Evolutionary conservation across 306 rosid species (phyloP).

Genomic region (Glycine tomentella): DNA sequence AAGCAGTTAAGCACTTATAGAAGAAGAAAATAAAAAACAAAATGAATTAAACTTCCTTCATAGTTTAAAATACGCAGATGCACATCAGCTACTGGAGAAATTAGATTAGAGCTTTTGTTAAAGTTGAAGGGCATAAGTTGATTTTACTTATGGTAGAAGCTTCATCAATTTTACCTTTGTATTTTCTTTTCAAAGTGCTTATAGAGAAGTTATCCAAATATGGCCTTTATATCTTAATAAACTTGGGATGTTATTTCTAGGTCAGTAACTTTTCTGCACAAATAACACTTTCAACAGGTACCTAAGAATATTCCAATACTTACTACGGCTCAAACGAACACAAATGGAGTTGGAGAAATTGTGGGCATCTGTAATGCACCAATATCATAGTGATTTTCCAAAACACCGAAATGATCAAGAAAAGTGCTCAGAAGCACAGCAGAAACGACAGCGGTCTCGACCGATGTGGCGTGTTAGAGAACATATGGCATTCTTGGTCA

Average conservation of each 20-base stretch:
- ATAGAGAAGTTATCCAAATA: neutral
- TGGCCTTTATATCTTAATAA: neutral
- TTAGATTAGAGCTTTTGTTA: neutral
- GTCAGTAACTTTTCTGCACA: conserved; percentile 30
- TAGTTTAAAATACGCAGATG: neutral
- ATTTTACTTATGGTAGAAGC: neutral
- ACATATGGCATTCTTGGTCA: conserved; percentile 91
- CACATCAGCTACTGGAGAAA: neutral
- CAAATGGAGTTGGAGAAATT: conserved; percentile 98
- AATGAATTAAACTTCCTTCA: neutral
- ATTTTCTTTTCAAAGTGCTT: neutral
- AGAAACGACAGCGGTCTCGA: conserved; percentile 63
- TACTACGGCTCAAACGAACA: conserved; percentile 86
- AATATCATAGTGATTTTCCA: conserved; percentile 85
- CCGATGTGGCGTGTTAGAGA: conserved; percentile 96
- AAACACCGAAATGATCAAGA: conserved; percentile 57
- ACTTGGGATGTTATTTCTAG: conserved; percentile 32
- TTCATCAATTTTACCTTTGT: neutral
- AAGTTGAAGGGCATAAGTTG: neutral
- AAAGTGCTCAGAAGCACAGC: conserved; percentile 64
- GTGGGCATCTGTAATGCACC: conserved; percentile 97
- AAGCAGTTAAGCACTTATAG: neutral
- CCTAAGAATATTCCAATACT: conserved; percentile 85
- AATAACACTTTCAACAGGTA: conserved; percentile 65
- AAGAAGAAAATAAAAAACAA: neutral